Evolutionary conservation across 139 green algal genomes (phyloP).

Genomic region (Closterium sp.): DNA sequence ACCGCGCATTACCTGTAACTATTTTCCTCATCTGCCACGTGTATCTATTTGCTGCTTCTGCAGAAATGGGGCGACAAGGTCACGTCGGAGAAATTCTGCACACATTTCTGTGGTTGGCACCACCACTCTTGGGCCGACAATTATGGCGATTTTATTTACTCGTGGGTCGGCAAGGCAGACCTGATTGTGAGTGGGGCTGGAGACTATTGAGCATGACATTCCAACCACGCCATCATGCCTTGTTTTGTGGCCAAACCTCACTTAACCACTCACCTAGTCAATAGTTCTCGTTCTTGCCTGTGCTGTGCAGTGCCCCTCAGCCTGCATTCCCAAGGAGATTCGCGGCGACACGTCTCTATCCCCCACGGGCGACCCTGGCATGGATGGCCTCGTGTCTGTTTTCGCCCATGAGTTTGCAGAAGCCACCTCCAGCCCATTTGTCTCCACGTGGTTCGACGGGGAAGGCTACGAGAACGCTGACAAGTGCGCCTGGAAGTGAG

Average conservation of each 20-base stretch:
- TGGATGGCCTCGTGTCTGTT: slow-evolving; percentile 24
- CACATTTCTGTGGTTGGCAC: slow-evolving; percentile 12
- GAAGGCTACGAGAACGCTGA: slow-evolving; percentile 17
- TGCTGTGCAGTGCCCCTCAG: too few species aligned
- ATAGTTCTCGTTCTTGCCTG: too few species aligned
- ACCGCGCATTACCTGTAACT: too few species aligned
- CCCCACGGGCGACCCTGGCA: slow-evolving; percentile 15
- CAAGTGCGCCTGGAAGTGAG: neutral
- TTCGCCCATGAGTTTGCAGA: slow-evolving; percentile 22
- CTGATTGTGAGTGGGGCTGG: neutral
- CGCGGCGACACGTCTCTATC: neutral
- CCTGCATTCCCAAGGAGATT: neutral
- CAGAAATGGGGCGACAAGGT: neutral
- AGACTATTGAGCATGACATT: too few species aligned
- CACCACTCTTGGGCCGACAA: neutral
- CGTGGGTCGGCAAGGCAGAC: neutral
- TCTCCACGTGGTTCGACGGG: slow-evolving; percentile 28
- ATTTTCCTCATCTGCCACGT: too few species aligned
- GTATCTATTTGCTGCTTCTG: neutral
- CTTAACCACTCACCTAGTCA: neutral
- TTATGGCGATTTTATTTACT: neutral
- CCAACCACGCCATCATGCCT: neutral
- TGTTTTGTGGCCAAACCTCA: neutral
- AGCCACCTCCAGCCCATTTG: neutral
- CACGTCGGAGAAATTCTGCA: neutral